A percentile compares a stretch with the other conserved stretches of the same genome.
Evolutionary conservation across 805 yeast genomes (phyloP).

Genomic region (Hanseniaspora mollemarum): DNA sequence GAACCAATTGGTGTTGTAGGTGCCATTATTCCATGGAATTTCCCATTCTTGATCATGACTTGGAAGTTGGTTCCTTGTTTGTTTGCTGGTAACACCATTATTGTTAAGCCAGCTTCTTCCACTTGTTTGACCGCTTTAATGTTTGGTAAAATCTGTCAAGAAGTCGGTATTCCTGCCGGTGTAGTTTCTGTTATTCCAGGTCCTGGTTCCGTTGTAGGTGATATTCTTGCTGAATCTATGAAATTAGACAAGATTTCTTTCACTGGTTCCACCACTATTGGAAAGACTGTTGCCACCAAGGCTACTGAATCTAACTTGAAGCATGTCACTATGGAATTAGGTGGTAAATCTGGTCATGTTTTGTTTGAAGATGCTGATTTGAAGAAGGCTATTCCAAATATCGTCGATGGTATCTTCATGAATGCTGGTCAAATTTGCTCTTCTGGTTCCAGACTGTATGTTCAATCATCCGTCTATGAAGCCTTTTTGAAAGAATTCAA

Average conservation of each 20-base stretch:
- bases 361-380: conserved; percentile 59
- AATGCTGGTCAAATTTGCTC: conserved; percentile 78
- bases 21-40: conserved; percentile 77
- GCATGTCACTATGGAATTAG: conserved; percentile 70
- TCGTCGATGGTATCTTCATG: conserved; percentile 59
- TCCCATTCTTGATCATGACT: conserved; percentile 66
- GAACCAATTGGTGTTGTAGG: conserved; percentile 78
- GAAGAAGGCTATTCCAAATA: conserved; percentile 34
- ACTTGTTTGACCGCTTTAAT: conserved; percentile 64
- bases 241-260: conserved; percentile 64
- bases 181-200: conserved; percentile 66
- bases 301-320: conserved; percentile 64
- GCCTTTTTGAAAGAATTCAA: conserved; percentile 48
- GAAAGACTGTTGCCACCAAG: conserved; percentile 56
- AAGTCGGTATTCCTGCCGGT: conserved; percentile 67
- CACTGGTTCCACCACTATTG: conserved; percentile 71
- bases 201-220: conserved; percentile 62
- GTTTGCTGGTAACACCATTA: conserved; percentile 64
- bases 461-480: conserved; percentile 63
- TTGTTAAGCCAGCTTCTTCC: conserved; percentile 65
- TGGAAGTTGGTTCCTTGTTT: conserved; percentile 76
- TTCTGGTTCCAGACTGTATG: conserved; percentile 69
- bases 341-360: conserved; percentile 74
- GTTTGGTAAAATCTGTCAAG: conserved; percentile 48
- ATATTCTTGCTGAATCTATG: conserved; percentile 56